These are phyloP conservation scores for Aspergillus candidus DNA, from an alignment of 2,329 filamentous ascomycete genomes.

Conservation along the genomic window DNA sequence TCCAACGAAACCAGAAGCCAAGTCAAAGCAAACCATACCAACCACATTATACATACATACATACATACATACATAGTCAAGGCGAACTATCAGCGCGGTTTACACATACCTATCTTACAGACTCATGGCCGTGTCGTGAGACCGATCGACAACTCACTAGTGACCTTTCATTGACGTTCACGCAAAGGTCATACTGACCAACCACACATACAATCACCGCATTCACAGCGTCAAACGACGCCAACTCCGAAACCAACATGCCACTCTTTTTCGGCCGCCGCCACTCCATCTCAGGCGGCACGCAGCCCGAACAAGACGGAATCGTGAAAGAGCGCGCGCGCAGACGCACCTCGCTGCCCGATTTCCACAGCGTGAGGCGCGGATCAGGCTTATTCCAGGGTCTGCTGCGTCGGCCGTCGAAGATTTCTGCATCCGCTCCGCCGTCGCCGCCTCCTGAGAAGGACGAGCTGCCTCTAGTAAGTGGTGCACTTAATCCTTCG, in stretches of 20 bases:
- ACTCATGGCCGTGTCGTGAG: not conserved
- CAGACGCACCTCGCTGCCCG: slow-evolving; percentile 9
- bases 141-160: not conserved
- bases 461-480: too few species aligned
- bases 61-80: too few species aligned
- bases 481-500: too few species aligned
- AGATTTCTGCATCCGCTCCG: not conserved
- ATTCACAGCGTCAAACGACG: too few species aligned
- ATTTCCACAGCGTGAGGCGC: slow-evolving; percentile 3
- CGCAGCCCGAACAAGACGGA: slow-evolving; percentile 7
- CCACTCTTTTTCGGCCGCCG: slow-evolving; percentile 24
- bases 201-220: too few species aligned
- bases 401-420: slow-evolving; percentile 19
- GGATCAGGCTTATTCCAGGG: slow-evolving; percentile 15
- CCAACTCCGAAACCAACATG: slow-evolving; percentile 10
- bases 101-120: too few species aligned
- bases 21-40: too few species aligned
- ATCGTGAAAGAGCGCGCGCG: not conserved
- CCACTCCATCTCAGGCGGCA: slow-evolving; percentile 19
- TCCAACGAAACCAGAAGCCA: too few species aligned
- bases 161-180: too few species aligned
- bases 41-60: too few species aligned
- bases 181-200: not conserved
- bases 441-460: too few species aligned
- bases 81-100: too few species aligned